phyloP scores from a whole-genome alignment of 768 basidiomycete species.

The Heimioporus sp. region DNA sequence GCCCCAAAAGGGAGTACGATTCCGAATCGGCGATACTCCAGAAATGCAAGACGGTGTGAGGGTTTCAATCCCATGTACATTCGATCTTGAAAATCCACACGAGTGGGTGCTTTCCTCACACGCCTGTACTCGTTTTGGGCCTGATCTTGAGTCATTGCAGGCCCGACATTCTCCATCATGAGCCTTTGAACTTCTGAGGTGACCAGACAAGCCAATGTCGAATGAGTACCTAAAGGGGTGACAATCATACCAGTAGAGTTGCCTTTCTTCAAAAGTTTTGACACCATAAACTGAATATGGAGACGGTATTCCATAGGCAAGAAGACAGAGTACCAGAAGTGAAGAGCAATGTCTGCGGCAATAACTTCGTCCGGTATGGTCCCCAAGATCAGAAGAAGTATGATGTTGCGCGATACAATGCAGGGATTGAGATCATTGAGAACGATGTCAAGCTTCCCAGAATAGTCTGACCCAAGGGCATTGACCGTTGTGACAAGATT shows the following conservation, averaged over 20 bases:
- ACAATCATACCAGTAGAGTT: background rate
- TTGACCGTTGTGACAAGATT: constrained; percentile 44
- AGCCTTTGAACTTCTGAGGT: constrained; percentile 5
- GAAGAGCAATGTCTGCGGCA: constrained; percentile 44
- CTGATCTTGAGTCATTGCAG: constrained; percentile 16
- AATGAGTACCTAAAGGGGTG: constrained; percentile 9
- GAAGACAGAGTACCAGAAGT: constrained; percentile 49
- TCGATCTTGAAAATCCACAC: constrained; percentile 42
- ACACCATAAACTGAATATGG: constrained; percentile 17
- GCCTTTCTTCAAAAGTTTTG: constrained; percentile 13
- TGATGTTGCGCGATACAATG: constrained; percentile 39
- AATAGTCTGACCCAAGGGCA: constrained; percentile 38
- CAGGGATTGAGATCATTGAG: constrained; percentile 39
- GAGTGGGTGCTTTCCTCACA: constrained; percentile 35
- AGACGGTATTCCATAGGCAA: constrained; percentile 35
- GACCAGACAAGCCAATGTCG: constrained; percentile 17
- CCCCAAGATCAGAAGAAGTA: constrained; percentile 42
- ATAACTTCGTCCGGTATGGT: constrained; percentile 27
- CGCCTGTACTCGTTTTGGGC: constrained; percentile 33
- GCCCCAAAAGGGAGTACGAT: constrained; percentile 51
- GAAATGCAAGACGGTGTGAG: constrained; percentile 43
- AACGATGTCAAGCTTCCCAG: constrained; percentile 38
- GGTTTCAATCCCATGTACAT: constrained; percentile 40
- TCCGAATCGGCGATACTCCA: constrained; percentile 39
- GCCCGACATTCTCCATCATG: constrained; percentile 13